These are phyloP conservation scores for Gossypium davidsonii DNA, from an alignment of 441 rosid genomes.

Conservation along the genomic window DNA sequence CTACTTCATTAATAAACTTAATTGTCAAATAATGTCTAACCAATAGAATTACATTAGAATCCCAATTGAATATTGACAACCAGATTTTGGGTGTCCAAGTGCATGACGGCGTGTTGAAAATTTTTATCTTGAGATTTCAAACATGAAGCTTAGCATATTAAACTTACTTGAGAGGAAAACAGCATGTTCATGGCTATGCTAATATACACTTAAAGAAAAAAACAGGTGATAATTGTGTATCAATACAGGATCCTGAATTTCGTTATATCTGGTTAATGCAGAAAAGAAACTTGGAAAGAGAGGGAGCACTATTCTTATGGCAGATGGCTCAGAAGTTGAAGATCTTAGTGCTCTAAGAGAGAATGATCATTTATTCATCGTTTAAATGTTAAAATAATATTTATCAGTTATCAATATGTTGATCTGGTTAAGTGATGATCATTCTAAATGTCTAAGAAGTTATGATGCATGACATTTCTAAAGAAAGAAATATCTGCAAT, in stretches of 20 bases:
- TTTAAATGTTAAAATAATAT: constrained; percentile 24
- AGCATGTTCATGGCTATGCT: neutral
- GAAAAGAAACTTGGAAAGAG: constrained; percentile 67
- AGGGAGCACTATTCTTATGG: constrained; percentile 65
- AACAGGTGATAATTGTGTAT: neutral
- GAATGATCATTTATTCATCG: constrained; percentile 63
- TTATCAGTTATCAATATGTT: neutral
- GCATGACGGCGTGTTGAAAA: neutral
- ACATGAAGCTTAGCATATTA: neutral
- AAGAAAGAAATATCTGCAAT: neutral
- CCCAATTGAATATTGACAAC: too few species aligned
- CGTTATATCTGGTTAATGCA: constrained; percentile 31
- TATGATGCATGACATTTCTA: neutral
- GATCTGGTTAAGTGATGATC: neutral
- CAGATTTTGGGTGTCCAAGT: neutral
- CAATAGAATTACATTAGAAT: too few species aligned
- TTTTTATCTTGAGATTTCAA: neutral
- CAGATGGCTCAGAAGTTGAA: constrained; percentile 75
- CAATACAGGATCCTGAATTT: constrained; percentile 1
- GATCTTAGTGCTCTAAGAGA: constrained; percentile 67
- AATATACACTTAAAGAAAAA: neutral
- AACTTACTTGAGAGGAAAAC: neutral
- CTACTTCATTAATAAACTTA: too few species aligned
- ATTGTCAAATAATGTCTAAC: too few species aligned
- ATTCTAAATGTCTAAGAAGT: neutral